These are phyloP conservation scores for Exserohilum rostratum DNA, from an alignment of 2,329 filamentous ascomycete species.

Conservation along the genomic window DNA sequence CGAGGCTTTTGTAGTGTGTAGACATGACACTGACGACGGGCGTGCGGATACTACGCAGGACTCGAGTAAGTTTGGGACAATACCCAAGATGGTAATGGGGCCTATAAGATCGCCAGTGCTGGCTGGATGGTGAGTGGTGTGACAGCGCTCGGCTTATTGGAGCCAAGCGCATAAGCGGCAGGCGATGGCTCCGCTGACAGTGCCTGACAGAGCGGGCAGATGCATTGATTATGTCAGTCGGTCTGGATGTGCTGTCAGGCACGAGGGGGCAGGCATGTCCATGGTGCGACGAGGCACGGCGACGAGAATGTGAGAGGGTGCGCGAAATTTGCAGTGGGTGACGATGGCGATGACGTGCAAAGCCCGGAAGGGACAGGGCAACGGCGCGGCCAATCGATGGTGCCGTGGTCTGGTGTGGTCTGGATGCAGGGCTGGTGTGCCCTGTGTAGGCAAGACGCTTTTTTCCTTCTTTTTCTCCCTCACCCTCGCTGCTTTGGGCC, in stretches of 20 bases:
- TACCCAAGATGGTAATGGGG: not conserved
- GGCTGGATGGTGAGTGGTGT: not conserved
- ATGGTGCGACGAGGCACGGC: not conserved
- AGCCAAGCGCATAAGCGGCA: slow-evolving; percentile 2
- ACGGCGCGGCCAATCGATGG: slow-evolving; percentile 8
- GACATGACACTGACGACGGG: not conserved
- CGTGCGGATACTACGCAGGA: no score
- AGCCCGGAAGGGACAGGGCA: slow-evolving; percentile 5
- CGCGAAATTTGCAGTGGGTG: not conserved
- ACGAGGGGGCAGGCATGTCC: not conserved
- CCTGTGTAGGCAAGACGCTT: not conserved
- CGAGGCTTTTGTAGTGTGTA: not conserved
- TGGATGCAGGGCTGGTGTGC: not conserved
- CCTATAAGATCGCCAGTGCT: slow-evolving; percentile 4
- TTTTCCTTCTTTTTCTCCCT: not conserved
- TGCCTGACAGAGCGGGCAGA: not conserved
- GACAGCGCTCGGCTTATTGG: not conserved
- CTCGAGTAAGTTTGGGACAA: not conserved
- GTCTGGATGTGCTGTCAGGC: no score
- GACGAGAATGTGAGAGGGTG: no score
- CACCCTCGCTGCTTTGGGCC: slow-evolving; percentile 5
- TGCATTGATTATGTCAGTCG: slow-evolving; percentile 5
- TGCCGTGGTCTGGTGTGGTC: not conserved
- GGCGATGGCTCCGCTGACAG: not conserved
- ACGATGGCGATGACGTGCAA: slow-evolving; percentile 12